phyloP scores from a whole-genome alignment of 1,284 basidiomycete genomes.

The Termitomyces sp. region DNA sequence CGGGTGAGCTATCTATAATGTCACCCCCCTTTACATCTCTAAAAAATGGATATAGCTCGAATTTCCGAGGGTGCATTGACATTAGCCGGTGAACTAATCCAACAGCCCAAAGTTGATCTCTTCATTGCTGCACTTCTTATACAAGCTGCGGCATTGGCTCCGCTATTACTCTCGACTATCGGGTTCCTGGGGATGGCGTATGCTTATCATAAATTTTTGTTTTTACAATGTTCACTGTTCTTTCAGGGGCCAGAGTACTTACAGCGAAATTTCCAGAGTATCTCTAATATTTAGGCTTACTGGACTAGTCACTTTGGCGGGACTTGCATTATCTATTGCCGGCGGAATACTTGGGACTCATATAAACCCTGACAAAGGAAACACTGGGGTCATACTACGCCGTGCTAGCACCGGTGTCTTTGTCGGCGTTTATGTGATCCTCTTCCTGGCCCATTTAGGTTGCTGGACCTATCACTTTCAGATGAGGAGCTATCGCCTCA shows the following conservation, averaged over 20 bases:
- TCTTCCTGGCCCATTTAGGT: slow-evolving; percentile 37
- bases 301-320: slow-evolving; percentile 38
- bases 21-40: slow-evolving; percentile 1
- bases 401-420: slow-evolving; percentile 48
- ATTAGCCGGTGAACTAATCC: slow-evolving; percentile 42
- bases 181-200: slow-evolving; percentile 60
- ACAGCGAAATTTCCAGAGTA: slow-evolving; percentile 38
- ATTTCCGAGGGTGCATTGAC: slow-evolving; percentile 52
- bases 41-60: slow-evolving; percentile 36
- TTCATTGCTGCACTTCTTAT: slow-evolving; percentile 48
- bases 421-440: slow-evolving; percentile 38
- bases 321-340: slow-evolving; percentile 46
- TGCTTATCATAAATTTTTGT: slow-evolving; percentile 20
- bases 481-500: slow-evolving; percentile 48
- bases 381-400: slow-evolving; percentile 36
- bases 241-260: slow-evolving; percentile 40
- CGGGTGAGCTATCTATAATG: slow-evolving; percentile 29
- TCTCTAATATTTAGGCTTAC: slow-evolving; percentile 33
- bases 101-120: slow-evolving; percentile 34
- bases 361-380: slow-evolving; percentile 23
- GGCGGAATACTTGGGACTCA: slow-evolving; percentile 40
- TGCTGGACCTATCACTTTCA: slow-evolving; percentile 44
- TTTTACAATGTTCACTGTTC: slow-evolving; percentile 6
- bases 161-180: slow-evolving; percentile 49
- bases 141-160: slow-evolving; percentile 49